Conservation (phyloP, 176 grass and related monocot species). For the Aegilops tauschii region DNA sequence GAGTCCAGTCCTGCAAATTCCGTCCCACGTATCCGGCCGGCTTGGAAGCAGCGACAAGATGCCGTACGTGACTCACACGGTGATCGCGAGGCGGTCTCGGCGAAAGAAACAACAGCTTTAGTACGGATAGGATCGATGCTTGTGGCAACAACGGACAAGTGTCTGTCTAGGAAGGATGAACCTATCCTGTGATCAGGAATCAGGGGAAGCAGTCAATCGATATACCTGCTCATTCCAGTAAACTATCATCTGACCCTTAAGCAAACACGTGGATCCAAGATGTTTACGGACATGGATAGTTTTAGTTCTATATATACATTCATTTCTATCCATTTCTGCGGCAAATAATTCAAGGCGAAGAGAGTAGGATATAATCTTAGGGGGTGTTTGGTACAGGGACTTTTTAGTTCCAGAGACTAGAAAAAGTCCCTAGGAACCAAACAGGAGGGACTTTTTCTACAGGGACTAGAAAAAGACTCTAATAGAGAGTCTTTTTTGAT, state of each 20-base stretch:
- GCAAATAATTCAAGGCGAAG: too few species aligned
- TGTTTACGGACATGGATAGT: too few species aligned
- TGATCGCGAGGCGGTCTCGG: constrained; percentile 27
- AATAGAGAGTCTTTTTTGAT: too few species aligned
- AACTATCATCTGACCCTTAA: background rate
- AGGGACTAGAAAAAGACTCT: too few species aligned
- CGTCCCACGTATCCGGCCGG: background rate
- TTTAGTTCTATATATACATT: too few species aligned
- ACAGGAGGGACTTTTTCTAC: too few species aligned
- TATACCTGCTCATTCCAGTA: background rate
- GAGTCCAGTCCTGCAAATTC: background rate
- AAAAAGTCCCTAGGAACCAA: too few species aligned
- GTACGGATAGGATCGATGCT: background rate
- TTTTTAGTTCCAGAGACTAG: too few species aligned
- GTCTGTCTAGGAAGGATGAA: background rate
- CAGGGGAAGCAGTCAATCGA: background rate
- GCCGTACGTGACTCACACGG: background rate
- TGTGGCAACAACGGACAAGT: constrained; percentile 11
- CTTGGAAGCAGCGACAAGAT: constrained; percentile 1
- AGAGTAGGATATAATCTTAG: too few species aligned
- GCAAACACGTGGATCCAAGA: too few species aligned
- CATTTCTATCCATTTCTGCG: too few species aligned
- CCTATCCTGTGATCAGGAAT: background rate
- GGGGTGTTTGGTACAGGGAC: too few species aligned
- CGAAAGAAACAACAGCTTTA: constrained; percentile 8